These are phyloP conservation scores for Epichloe typhina DNA, from an alignment of 2,329 filamentous ascomycete species.

Conservation along the genomic window DNA sequence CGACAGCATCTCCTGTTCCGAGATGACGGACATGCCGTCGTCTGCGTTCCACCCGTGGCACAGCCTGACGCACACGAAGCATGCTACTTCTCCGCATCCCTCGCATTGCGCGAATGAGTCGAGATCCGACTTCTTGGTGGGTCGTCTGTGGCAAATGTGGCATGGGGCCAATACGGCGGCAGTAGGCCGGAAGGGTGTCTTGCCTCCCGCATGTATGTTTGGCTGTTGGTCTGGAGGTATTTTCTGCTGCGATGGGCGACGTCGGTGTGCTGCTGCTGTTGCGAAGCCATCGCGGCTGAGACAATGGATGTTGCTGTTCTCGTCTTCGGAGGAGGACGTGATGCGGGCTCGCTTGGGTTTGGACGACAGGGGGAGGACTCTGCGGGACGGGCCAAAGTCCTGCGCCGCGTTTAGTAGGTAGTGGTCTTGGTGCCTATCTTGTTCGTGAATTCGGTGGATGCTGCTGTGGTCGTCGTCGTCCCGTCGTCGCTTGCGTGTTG, in stretches of 20 bases:
- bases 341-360: slow-evolving; percentile 17
- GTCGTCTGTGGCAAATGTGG: slow-evolving; percentile 54
- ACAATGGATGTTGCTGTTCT: slow-evolving; percentile 12
- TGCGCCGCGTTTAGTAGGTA: slow-evolving; percentile 15
- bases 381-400: slow-evolving; percentile 14
- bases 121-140: slow-evolving; percentile 50
- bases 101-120: slow-evolving; percentile 53
- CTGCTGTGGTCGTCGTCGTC: slow-evolving; percentile 14
- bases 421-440: slow-evolving; percentile 14
- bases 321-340: slow-evolving; percentile 7
- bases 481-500: slow-evolving; percentile 24
- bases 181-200: slow-evolving; percentile 5
- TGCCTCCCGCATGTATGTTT: slow-evolving; percentile 1
- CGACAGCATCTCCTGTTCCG: slow-evolving; percentile 24
- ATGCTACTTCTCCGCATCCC: slow-evolving; percentile 48
- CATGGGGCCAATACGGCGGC: slow-evolving; percentile 36
- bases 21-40: slow-evolving; percentile 10
- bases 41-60: slow-evolving; percentile 37
- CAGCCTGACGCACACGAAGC: slow-evolving; percentile 54
- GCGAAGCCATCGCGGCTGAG: slow-evolving; percentile 8
- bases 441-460: slow-evolving; percentile 13
- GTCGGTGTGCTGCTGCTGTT: slow-evolving; percentile 9
- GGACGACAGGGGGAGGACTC: slow-evolving; percentile 16
- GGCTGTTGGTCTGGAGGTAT: slow-evolving; percentile 12
- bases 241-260: slow-evolving; percentile 15